A percentile compares a stretch with the other conserved stretches of the same genome.
phyloP scores from a whole-genome alignment of 345 rosid species.

The Ailanthus altissimus region DNA sequence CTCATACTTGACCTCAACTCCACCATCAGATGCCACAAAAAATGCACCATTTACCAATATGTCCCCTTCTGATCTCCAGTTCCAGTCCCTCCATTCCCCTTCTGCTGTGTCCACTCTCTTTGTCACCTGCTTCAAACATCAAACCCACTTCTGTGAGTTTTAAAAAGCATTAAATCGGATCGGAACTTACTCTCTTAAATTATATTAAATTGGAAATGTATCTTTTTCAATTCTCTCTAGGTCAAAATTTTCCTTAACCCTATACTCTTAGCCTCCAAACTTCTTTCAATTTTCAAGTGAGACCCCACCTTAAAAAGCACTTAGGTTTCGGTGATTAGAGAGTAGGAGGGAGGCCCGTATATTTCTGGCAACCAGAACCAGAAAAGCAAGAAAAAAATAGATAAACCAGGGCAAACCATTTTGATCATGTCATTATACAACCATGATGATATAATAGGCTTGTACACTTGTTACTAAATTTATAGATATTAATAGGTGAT shows the following conservation, averaged over 20 bases:
- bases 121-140: constrained; percentile 59
- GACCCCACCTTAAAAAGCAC: constrained; percentile 20
- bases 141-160: too few relatives aligned
- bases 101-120: constrained; percentile 82
- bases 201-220: too few relatives aligned
- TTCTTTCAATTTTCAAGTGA: background rate
- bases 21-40: constrained; percentile 82
- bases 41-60: constrained; percentile 88
- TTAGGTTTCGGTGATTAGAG: constrained; percentile 23
- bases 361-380: background rate
- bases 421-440: background rate
- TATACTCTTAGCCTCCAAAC: background rate
- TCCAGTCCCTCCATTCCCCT: constrained; percentile 80
- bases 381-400: background rate
- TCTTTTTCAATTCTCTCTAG: too few relatives aligned
- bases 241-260: background rate
- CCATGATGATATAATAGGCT: too few relatives aligned
- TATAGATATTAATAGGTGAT: too few relatives aligned
- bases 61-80: constrained; percentile 97
- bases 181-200: too few relatives aligned
- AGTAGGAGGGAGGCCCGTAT: background rate
- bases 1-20: constrained; percentile 70
- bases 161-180: too few relatives aligned
- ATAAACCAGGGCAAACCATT: background rate
- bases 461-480: too few relatives aligned